Base-by-base conservation (phyloP, 768 basidiomycete genomes). In the Mrakia hoshinonis region DNA sequence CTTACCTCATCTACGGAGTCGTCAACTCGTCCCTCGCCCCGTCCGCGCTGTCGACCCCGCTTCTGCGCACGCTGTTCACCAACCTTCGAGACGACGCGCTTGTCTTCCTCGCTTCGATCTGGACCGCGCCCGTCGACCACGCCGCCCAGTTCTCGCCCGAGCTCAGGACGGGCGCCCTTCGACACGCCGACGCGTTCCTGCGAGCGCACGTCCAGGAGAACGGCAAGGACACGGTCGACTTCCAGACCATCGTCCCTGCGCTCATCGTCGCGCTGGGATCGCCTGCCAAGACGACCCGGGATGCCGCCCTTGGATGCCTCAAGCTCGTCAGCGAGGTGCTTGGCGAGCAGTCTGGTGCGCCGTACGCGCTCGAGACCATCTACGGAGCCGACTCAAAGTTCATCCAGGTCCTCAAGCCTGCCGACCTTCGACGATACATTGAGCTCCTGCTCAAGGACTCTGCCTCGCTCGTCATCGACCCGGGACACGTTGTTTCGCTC, bases 171-270 rank as follows among this genome's bases (percentile, higher is more conserved):
- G 82, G 86, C 1, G 87, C 92, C 0, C 81, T 97, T 11, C 81
- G 84, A 5, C 92, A 97, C 77, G 86, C 87, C 24, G 82, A 84
- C 2, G 90, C 92, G 0, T 94, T 94, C 79, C 78, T 98, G 15
- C 83, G 86, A 60, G 91, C 93, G 0, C 87, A 91, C 78, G 76
- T 81, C 2, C 81, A 84, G 58, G 80, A 83, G 51, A 82, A 83
- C 47, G 81, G 83, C 18, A 78, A 87, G 4, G 77, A 73, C 13
- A 73, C 73, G 24, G 65, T 75, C 66, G 81, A 82, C 68, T 81
- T 81, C 76, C 82, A 82, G 72, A 74, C 79, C 66, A 67, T 81
- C 69, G 68, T 82, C 0, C 81, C 81, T 4, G 66, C 77, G 11
- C 22, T 80, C 5, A 49, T 81, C 20, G 61, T 78, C 22, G 77